Evolutionary conservation across 106 monocot genomes (phyloP), one percentile per base, ranked within the genome.

Genomic region (Gastrodia elata): DNA sequence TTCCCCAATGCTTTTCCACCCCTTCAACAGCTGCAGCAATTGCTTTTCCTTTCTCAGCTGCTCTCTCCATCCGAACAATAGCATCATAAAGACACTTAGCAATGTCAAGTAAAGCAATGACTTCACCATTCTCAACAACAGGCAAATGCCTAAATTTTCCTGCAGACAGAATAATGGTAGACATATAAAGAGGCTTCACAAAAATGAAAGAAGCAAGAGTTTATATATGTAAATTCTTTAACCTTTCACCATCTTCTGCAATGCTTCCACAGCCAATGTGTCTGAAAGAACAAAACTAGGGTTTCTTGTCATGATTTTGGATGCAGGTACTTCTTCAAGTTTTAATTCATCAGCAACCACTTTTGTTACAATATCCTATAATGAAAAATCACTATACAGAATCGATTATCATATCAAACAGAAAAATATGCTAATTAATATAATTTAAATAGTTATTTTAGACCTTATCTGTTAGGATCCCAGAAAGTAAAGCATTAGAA

Each of bases 211-310:
- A 30, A 52, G 24, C 0, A 25, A 10, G 35, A 67, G 27, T 13
- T 72, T 13, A 20, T 39, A 16, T 44, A 3, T 39, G 30, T 38
- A 8, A 26, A 40, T 32, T 74, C 27, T 16, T 68, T n/a, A n/a
- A 89, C 89, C 89, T 81, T 79, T 81, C 5, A 89, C 89, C 89
- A 89, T 89, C 77, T 89, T 89, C 77, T 89, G 89, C 81, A 89
- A 67, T 83, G 89, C 89, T 41, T 89, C 89, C 55, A 89, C 83
- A 16, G 89, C 89, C 71, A 89, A 44, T 59, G 89, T 89, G 69
- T 89, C 89, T 44, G 85, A 85, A 70, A 89, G 85, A 71, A 89
- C 89, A 79, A 89, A 89, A 36, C 81, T 39, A 61, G 89, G 89
- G 42, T 83, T 89, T 73, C 86, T 73, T 9, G 89, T 86, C 89